These are phyloP conservation scores for Gnomoniopsis sp. DNA, from an alignment of 2,329 filamentous ascomycete species.

Conservation along the genomic window DNA sequence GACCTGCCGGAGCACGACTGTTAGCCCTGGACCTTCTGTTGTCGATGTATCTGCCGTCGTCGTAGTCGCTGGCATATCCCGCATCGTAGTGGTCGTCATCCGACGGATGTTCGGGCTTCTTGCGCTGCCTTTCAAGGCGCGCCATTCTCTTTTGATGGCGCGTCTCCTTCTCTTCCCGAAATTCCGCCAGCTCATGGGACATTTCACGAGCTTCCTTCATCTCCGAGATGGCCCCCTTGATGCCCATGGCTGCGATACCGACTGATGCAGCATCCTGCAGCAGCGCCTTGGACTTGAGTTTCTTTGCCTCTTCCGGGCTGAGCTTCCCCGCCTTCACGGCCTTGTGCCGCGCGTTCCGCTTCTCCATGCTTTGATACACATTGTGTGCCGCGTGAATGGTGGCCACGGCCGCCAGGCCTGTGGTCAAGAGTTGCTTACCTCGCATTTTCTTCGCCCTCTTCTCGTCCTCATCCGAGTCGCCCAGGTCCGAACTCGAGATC, in stretches of 20 bases:
- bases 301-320: slow-evolving; percentile 48
- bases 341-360: slow-evolving; percentile 48
- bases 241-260: slow-evolving; percentile 54
- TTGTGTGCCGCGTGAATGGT: slow-evolving; percentile 59
- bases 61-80: slow-evolving; percentile 15
- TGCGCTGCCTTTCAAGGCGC: slow-evolving; percentile 20
- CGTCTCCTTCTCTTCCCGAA: slow-evolving; percentile 44
- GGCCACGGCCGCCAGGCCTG: slow-evolving; percentile 54
- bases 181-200: slow-evolving; percentile 45
- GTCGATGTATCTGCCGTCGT: slow-evolving; percentile 18
- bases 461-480: slow-evolving; percentile 56
- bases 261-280: slow-evolving; percentile 58
- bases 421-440: slow-evolving; percentile 60
- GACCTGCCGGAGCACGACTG: slow-evolving; percentile 32
- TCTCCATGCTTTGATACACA: slow-evolving; percentile 57
- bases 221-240: slow-evolving; percentile 54
- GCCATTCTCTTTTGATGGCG: slow-evolving; percentile 48
- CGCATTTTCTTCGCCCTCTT: slow-evolving; percentile 53
- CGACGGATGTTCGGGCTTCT: slow-evolving; percentile 10
- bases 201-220: slow-evolving; percentile 53
- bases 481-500: slow-evolving; percentile 51
- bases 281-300: slow-evolving; percentile 54
- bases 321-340: slow-evolving; percentile 53
- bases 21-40: slow-evolving; percentile 39
- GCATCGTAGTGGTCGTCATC: slow-evolving; percentile 17